Evolutionary conservation across 106 monocot genomes (phyloP), one percentile per base, ranked within the genome.

Genomic region (Chionographis japonica): DNA sequence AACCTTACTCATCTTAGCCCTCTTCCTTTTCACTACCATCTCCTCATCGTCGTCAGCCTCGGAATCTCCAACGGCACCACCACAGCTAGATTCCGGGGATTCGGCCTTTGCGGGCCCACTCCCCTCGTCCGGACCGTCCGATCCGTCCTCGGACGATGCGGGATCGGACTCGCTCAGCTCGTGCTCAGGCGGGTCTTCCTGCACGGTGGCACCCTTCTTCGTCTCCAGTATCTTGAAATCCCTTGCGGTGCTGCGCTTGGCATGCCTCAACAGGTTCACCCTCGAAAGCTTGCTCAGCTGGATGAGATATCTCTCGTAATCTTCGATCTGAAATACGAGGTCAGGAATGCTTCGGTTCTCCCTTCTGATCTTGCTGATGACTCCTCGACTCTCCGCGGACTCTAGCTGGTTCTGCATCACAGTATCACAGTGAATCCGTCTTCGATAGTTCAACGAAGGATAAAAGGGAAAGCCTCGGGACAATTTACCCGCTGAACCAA

Each of bases 281-380:
- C 87, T 87, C 5, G 86, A 85, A 12, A 85, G 62, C 61, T 90
- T 97, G 74, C 89, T 83, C 14, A 97, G 80, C 68, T 84, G 83
- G 42, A 97, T 97, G 1, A 97, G 80, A 74, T 92, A 92, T 52
- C 78, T 86, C 72, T 97, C 97, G 55, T 90, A 97, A 68, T 92
- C 89, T 80, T 97, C 97, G 61, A 97, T 97, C 37, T 87, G 89
- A 60, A 83, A 97, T 63, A 97, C 87, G 46, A 97, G 72, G 63
- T 97, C 85, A 37, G 97, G 97, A 51, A 97, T 87, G 66, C 92
- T 90, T 72, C 66, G 80, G 43, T 77, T 97, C 64, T 97, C 97
- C 73, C 85, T 89, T 83, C 80, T 97, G 60, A 97, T 97, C 71
- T 78, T 97, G 73, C 68, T 75, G 4, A 87, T 53, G 10, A 78